These are phyloP conservation scores for Boletus sp. DNA, from an alignment of 768 basidiomycete species.

Conservation along the genomic window DNA sequence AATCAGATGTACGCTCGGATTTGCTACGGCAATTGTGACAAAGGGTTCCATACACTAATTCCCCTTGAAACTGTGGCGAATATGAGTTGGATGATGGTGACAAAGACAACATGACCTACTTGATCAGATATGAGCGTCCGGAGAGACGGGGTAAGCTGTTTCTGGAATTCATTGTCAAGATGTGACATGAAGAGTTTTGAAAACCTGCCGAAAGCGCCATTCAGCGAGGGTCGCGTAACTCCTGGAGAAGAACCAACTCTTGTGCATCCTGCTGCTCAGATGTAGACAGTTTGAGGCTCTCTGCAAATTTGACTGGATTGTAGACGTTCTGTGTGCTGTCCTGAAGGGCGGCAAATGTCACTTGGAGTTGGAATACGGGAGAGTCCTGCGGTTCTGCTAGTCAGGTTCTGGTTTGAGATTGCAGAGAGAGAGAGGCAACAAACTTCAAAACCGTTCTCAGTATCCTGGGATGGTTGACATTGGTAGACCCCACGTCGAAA, in stretches of 20 bases:
- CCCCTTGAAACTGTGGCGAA: conserved; percentile 76
- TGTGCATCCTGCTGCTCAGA: conserved; percentile 96
- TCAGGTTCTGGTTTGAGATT: not conserved
- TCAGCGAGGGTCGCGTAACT: conserved; percentile 3
- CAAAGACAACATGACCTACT: conserved; percentile 37
- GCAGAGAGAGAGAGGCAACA: conserved; percentile 7
- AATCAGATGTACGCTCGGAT: conserved; percentile 70
- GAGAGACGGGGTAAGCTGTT: conserved; percentile 63
- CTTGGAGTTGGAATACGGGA: conserved; percentile 75
- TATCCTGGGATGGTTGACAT: conserved; percentile 59
- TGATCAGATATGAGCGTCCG: conserved; percentile 72
- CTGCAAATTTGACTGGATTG: conserved; percentile 82
- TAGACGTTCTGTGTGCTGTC: conserved; percentile 65
- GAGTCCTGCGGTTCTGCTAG: conserved; percentile 51
- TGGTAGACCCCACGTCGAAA: conserved; percentile 84
- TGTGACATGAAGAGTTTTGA: conserved; percentile 93
- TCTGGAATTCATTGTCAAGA: conserved; percentile 83
- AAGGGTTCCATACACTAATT: conserved; percentile 73
- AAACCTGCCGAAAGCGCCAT: conserved; percentile 51
- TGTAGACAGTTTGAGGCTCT: conserved; percentile 76
- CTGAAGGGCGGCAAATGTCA: conserved; percentile 84
- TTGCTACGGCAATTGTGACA: conserved; percentile 68
- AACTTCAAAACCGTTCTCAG: conserved; percentile 45
- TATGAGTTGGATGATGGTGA: conserved; percentile 1
- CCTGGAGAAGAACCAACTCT: conserved; percentile 57